These are phyloP conservation scores for Penicillium sp. DNA, from an alignment of 2,329 filamentous ascomycete genomes.

Conservation along the genomic window DNA sequence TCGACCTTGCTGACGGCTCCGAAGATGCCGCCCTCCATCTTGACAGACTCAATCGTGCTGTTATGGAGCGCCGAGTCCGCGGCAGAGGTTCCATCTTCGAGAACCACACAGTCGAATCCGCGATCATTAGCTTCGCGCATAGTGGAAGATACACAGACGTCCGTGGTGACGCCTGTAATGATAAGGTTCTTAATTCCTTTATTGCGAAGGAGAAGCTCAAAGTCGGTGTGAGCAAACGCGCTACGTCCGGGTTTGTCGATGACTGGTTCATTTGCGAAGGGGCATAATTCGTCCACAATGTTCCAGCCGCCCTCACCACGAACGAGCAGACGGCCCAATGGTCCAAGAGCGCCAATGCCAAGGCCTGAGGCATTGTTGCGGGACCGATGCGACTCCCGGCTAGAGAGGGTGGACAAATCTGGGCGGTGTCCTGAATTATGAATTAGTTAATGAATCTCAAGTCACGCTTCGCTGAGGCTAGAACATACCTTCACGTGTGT, in stretches of 20 bases:
- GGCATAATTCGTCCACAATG: conserved; percentile 56
- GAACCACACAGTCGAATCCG: conserved; percentile 54
- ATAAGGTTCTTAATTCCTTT: conserved; percentile 55
- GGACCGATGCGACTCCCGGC: conserved; percentile 55
- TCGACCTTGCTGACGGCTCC: conserved; percentile 41
- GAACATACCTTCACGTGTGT: conserved; percentile 45
- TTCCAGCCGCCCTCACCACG: conserved; percentile 60
- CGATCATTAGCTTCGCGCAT: conserved; percentile 58
- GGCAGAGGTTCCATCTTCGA: conserved; percentile 52
- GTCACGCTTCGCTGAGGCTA: neutral
- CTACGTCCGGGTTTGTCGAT: conserved; percentile 58
- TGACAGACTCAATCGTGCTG: conserved; percentile 45
- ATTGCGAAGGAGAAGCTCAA: conserved; percentile 53
- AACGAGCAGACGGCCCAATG: conserved; percentile 59
- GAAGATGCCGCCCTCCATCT: conserved; percentile 51
- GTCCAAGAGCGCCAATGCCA: conserved; percentile 55
- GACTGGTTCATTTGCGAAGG: conserved; percentile 49
- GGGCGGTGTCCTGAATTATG: conserved; percentile 45
- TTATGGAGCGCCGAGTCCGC: conserved; percentile 43
- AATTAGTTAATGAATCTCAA: conserved; percentile 9
- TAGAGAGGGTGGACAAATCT: conserved; percentile 57
- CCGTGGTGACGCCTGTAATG: conserved; percentile 56
- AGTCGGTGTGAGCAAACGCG: conserved; percentile 56
- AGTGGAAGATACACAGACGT: conserved; percentile 57
- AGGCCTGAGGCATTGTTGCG: conserved; percentile 52